A percentile compares a stretch with the other conserved stretches of the same genome.
Evolutionary conservation across 2,329 filamentous ascomycete genomes (phyloP).

Genomic region (Fragosphaeria purpurea): DNA sequence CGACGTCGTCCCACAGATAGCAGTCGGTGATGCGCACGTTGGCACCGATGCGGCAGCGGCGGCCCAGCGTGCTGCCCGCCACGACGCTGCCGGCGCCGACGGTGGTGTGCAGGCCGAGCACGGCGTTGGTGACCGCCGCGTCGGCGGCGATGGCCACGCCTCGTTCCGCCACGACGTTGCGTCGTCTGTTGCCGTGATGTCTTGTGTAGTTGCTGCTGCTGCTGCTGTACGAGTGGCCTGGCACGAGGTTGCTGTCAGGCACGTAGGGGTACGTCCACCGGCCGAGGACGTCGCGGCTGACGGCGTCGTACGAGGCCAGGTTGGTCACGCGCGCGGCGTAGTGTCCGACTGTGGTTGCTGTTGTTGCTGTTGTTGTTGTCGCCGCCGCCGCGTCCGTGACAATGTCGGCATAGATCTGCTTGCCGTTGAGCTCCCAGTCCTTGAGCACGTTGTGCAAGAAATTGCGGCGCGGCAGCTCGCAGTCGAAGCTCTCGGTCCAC

Average conservation of each 20-base stretch:
- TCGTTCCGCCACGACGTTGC: conserved; percentile 52
- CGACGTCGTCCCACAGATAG: conserved; percentile 79
- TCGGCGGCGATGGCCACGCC: conserved; percentile 64
- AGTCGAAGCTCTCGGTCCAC: conserved; percentile 94
- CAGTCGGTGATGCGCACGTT: conserved; percentile 71
- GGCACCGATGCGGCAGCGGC: conserved; percentile 75
- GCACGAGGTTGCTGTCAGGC: conserved; percentile 77
- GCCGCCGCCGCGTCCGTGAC: conserved; percentile 44
- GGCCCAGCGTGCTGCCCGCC: conserved; percentile 69
- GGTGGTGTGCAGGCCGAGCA: conserved; percentile 66
- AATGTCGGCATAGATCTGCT: conserved; percentile 90
- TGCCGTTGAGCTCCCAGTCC: conserved; percentile 93
- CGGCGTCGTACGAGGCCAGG: conserved; percentile 78
- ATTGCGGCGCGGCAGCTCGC: conserved; percentile 62
- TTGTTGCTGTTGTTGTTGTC: not conserved
- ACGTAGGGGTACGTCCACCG: conserved; percentile 84
- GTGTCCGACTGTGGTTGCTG: conserved; percentile 20
- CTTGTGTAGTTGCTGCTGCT: conserved; percentile 19
- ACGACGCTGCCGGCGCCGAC: conserved; percentile 65
- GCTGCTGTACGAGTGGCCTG: conserved; percentile 65
- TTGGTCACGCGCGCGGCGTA: conserved; percentile 83
- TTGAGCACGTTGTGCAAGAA: conserved; percentile 82
- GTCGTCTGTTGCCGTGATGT: conserved; percentile 26
- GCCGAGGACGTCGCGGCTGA: conserved; percentile 76
- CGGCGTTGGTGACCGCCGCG: conserved; percentile 58